A percentile compares a stretch with the other conserved stretches of the same genome.
Conservation (phyloP, 306 rosid genomes). For the Ormosia semicastrata region DNA sequence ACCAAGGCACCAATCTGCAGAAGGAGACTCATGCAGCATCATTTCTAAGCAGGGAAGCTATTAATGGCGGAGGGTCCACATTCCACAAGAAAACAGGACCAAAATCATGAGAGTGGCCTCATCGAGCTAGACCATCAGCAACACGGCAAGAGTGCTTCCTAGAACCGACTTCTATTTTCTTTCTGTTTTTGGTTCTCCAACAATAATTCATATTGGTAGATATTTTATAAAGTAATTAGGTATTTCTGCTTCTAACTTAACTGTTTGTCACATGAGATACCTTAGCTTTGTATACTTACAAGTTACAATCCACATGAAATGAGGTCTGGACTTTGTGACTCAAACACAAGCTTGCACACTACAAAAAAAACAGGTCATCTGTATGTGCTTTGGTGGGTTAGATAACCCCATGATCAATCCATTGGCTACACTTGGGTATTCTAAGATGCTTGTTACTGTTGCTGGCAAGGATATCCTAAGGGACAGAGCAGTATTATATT, state of each 20-base stretch:
- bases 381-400: constrained; percentile 25
- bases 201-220: constrained; percentile 27
- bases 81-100: no score
- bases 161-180: constrained; percentile 22
- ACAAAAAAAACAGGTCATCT: neutral
- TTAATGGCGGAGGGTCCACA: no score
- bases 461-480: constrained; percentile 27
- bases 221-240: constrained; percentile 39
- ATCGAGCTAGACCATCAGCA: no score
- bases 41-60: no score
- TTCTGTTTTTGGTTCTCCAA: neutral
- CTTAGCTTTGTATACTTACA: constrained; percentile 37
- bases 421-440: constrained; percentile 17
- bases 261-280: constrained; percentile 58
- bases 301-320: constrained; percentile 52
- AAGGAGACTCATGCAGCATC: no score
- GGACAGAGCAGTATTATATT: constrained; percentile 30
- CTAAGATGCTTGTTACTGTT: constrained; percentile 29
- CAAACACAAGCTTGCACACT: constrained; percentile 8
- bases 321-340: constrained; percentile 29
- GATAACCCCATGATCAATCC: constrained; percentile 44
- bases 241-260: constrained; percentile 43
- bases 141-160: constrained; percentile 35
- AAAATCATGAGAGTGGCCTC: no score
- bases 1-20: no score